Conservation (phyloP, 164 flowering plant genomes). For the Aristolochia fimbriata region DNA sequence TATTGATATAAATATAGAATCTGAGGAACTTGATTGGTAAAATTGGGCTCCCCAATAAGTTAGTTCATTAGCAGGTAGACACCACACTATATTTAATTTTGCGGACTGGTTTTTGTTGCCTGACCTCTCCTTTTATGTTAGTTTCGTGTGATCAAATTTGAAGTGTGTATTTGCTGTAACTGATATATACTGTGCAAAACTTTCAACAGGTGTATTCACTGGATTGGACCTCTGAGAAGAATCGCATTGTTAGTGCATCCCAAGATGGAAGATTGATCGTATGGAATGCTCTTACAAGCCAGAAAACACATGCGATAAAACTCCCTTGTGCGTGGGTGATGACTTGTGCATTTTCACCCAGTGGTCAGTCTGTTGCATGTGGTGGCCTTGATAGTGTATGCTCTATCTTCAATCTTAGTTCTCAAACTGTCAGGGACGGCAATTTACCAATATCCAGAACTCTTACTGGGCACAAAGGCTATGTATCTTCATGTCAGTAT, state of each 20-base stretch:
- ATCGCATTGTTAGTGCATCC: slow-evolving; percentile 94
- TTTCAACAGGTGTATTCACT: slow-evolving; percentile 70
- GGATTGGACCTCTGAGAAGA: slow-evolving; percentile 86
- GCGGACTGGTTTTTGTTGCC: too few species aligned
- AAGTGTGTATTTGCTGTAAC: too few species aligned
- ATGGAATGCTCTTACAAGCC: slow-evolving; percentile 98
- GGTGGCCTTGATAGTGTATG: slow-evolving; percentile 96
- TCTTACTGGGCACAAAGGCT: slow-evolving; percentile 93
- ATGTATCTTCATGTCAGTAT: slow-evolving; percentile 87
- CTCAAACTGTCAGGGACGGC: slow-evolving; percentile 73
- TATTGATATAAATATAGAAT: too few species aligned
- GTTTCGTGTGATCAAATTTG: too few species aligned
- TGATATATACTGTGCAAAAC: too few species aligned
- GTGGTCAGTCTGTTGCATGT: slow-evolving; percentile 94
- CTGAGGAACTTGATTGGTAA: too few species aligned
- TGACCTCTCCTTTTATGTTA: too few species aligned
- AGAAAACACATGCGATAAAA: slow-evolving; percentile 94
- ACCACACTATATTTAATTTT: too few species aligned
- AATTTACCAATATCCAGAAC: slow-evolving; percentile 58
- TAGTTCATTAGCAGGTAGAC: too few species aligned
- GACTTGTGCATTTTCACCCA: slow-evolving; percentile 94
- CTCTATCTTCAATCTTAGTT: slow-evolving; percentile 84
- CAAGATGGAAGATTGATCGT: slow-evolving; percentile 93
- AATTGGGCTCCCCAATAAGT: too few species aligned
- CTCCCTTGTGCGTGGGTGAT: slow-evolving; percentile 98